Evolutionary conservation across 2,329 filamentous ascomycete genomes (phyloP).

Genomic region (Cordyceps farinosa): DNA sequence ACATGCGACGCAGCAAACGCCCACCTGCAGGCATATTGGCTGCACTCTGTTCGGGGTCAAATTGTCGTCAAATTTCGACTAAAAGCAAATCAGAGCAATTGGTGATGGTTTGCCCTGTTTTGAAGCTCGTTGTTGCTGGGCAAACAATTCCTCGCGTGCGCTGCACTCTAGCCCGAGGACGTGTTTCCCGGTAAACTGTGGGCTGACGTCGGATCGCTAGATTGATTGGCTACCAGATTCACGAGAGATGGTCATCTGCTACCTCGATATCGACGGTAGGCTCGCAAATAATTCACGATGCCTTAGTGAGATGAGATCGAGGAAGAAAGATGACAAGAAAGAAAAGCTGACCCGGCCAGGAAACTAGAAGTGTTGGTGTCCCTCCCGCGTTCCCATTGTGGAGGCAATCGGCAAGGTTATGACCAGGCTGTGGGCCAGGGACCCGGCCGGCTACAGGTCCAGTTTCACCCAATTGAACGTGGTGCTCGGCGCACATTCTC

Average conservation of each 20-base stretch:
- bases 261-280: neutral
- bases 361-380: neutral
- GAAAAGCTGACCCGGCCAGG: neutral
- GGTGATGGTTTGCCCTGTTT: neutral
- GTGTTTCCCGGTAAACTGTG: neutral
- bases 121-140: neutral
- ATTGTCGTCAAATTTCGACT: neutral
- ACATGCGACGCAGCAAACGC: slow-evolving; percentile 39
- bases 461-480: neutral
- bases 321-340: neutral
- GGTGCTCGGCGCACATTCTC: neutral
- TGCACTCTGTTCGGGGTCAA: neutral
- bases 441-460: neutral
- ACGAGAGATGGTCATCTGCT: neutral
- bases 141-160: neutral
- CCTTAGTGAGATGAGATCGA: neutral
- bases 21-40: slow-evolving; percentile 6
- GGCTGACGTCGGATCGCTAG: slow-evolving; percentile 9
- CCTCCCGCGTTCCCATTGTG: neutral
- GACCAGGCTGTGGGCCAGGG: slow-evolving; percentile 1
- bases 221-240: neutral
- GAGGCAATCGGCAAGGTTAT: neutral
- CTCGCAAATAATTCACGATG: neutral
- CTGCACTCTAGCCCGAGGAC: neutral
- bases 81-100: neutral